Percentiles rank a stretch among this genome's conserved stretches.
phyloP scores from a whole-genome alignment of 1,284 basidiomycete species.

The Trametes polyzona region DNA sequence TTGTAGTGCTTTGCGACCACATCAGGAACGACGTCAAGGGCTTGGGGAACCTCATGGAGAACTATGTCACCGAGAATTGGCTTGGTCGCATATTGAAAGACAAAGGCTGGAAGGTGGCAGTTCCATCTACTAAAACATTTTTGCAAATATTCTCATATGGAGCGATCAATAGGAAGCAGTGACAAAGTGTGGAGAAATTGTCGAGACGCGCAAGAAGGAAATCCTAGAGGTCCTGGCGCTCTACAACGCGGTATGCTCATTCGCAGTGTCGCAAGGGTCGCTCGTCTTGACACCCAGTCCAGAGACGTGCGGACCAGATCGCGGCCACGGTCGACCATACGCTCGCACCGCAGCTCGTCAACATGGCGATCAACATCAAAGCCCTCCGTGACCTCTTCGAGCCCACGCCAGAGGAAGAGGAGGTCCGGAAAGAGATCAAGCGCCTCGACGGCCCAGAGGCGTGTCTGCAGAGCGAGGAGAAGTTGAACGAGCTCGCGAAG shows the following conservation, averaged over 20 bases:
- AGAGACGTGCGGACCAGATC: not conserved
- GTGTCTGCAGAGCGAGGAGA: not conserved
- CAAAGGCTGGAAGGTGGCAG: constrained; percentile 1
- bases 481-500: not conserved
- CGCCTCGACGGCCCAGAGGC: not conserved
- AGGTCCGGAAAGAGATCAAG: not conserved
- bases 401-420: not conserved
- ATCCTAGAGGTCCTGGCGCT: not conserved
- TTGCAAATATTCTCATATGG: too few species aligned
- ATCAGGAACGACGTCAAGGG: constrained; percentile 3
- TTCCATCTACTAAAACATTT: too few species aligned
- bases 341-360: not conserved
- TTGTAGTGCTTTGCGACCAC: not conserved
- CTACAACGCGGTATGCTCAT: not conserved
- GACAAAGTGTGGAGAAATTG: not conserved
- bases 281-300: not conserved
- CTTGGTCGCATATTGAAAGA: constrained; percentile 3
- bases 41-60: constrained; percentile 1
- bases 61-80: constrained; percentile 1
- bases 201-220: constrained; percentile 3
- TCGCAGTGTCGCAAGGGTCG: too few species aligned
- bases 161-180: not conserved
- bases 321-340: not conserved
- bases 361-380: not conserved
- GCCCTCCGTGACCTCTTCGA: not conserved